phyloP scores from a whole-genome alignment of 2,329 filamentous ascomycete species.

The Lasiodiplodia citricola region DNA sequence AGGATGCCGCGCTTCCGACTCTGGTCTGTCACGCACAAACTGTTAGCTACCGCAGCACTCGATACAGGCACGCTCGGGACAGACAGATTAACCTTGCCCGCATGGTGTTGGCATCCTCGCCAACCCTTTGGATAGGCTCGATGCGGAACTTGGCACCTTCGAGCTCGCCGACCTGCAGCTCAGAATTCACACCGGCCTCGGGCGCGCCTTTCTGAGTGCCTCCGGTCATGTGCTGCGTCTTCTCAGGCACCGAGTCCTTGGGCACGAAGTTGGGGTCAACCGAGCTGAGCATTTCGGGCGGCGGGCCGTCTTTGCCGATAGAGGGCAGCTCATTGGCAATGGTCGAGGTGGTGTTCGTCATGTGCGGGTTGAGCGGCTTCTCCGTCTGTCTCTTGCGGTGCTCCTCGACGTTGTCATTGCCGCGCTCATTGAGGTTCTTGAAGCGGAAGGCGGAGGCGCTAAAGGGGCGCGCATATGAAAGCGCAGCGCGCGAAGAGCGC shows the following conservation, averaged over 20 bases:
- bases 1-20: constrained; percentile 95
- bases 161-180: constrained; percentile 82
- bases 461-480: constrained; percentile 43
- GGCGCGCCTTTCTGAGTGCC: constrained; percentile 62
- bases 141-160: constrained; percentile 85
- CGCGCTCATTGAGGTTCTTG: constrained; percentile 54
- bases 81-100: constrained; percentile 80
- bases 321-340: constrained; percentile 67
- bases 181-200: constrained; percentile 55
- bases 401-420: constrained; percentile 58
- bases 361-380: constrained; percentile 64
- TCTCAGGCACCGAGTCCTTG: constrained; percentile 65
- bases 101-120: constrained; percentile 85
- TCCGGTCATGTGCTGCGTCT: constrained; percentile 69
- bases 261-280: constrained; percentile 62
- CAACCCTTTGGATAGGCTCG: constrained; percentile 82
- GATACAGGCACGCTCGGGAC: constrained; percentile 36
- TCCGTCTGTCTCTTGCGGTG: constrained; percentile 63
- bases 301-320: constrained; percentile 61
- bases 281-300: constrained; percentile 65
- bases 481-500: constrained; percentile 51
- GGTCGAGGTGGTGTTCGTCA: constrained; percentile 69
- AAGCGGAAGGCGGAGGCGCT: constrained; percentile 46
- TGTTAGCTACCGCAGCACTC: constrained; percentile 5
- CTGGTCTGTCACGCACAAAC: constrained; percentile 70